phyloP scores from a whole-genome alignment of 805 yeast genomes.

The Wickerhamomyces subpelliculosus region DNA sequence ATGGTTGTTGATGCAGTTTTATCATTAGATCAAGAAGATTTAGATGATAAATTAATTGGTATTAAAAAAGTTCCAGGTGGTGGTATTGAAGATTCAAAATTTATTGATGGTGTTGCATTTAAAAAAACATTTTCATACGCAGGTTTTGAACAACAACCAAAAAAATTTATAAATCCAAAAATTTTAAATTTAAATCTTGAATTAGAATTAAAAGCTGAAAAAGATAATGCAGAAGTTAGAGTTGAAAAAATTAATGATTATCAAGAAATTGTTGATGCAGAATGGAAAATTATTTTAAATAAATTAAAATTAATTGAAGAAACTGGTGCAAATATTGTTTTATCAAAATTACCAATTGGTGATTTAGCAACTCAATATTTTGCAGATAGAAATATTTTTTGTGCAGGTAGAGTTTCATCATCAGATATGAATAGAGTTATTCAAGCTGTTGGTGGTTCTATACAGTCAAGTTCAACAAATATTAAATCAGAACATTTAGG shows the following conservation, averaged over 20 bases:
- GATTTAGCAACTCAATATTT: conserved; percentile 98
- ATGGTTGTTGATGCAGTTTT: conserved; percentile 96
- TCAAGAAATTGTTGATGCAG: conserved; percentile 98
- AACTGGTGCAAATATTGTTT: conserved; percentile 87
- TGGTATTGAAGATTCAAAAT: conserved; percentile 85
- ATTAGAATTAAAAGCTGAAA: conserved; percentile 94
- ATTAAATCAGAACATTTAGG: conserved; percentile 70
- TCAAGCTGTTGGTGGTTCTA: conserved; percentile 87
- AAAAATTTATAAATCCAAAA: conserved; percentile 70
- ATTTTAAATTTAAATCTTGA: conserved; percentile 84
- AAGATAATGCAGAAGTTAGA: conserved; percentile 97
- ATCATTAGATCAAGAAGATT: conserved; percentile 73
- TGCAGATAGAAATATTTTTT: conserved; percentile 92
- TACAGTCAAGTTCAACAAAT: conserved; percentile 74
- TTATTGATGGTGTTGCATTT: conserved; percentile 93
- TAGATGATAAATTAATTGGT: conserved; percentile 88
- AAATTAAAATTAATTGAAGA: conserved; percentile 77
- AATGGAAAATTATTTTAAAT: conserved; percentile 88
- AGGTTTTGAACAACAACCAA: conserved; percentile 98
- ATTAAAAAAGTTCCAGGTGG: conserved; percentile 95
- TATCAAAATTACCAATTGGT: conserved; percentile 94
- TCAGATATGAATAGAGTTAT: conserved; percentile 93
- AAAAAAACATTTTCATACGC: conserved; percentile 97
- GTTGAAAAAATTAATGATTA: conserved; percentile 90
- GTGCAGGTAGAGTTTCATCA: conserved; percentile 89